Conservation (phyloP, 2,329 filamentous ascomycete genomes). For the Bimuria novae-zelandiae region DNA sequence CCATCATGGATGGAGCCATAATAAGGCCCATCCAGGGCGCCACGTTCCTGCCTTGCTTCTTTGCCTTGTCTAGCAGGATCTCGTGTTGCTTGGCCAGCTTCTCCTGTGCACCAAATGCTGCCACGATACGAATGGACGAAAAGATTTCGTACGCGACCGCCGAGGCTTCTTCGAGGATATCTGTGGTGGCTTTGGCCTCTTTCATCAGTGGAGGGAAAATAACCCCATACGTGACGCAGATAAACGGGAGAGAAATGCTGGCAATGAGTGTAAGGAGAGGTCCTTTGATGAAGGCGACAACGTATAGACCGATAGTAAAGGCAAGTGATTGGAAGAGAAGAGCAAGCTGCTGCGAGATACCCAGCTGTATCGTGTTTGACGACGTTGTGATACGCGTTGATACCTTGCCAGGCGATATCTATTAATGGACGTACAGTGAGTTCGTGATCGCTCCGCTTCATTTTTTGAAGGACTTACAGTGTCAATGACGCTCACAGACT, state of each 20-base stretch:
- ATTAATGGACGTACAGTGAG: not conserved
- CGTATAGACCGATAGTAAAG: slow-evolving; percentile 42
- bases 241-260: slow-evolving; percentile 50
- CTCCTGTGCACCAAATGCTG: slow-evolving; percentile 44
- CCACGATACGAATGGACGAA: slow-evolving; percentile 43
- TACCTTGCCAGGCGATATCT: slow-evolving; percentile 53
- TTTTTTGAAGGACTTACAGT: not conserved
- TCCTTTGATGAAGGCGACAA: slow-evolving; percentile 57
- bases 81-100: slow-evolving; percentile 40
- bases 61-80: slow-evolving; percentile 31
- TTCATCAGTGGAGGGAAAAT: slow-evolving; percentile 40
- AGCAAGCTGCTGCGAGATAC: slow-evolving; percentile 59
- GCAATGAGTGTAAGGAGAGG: slow-evolving; percentile 59
- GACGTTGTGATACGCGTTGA: slow-evolving; percentile 58
- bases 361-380: slow-evolving; percentile 59
- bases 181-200: slow-evolving; percentile 39
- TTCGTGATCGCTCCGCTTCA: too few species aligned
- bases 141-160: slow-evolving; percentile 47
- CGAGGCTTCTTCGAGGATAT: slow-evolving; percentile 40
- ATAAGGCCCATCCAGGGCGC: slow-evolving; percentile 41
- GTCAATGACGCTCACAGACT: slow-evolving; percentile 56
- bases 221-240: slow-evolving; percentile 37
- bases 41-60: slow-evolving; percentile 30
- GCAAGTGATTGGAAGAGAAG: slow-evolving; percentile 50
- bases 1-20: slow-evolving; percentile 41